phyloP scores from a whole-genome alignment of 106 monocot species.

The Narthecium ossifragum region DNA sequence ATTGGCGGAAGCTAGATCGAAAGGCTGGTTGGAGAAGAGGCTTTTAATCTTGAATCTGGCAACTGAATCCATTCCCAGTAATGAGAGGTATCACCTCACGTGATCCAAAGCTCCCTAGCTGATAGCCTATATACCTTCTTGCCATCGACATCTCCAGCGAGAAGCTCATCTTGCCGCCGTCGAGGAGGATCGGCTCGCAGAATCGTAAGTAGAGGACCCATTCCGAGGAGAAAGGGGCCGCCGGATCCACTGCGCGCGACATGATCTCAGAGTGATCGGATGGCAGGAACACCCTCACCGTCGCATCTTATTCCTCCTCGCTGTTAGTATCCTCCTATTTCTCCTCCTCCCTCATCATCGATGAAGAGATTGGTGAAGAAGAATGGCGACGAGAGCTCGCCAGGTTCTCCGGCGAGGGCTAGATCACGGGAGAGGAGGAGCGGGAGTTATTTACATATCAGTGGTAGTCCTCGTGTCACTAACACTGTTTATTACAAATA shows the following conservation, averaged over 20 bases:
- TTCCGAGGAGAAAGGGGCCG: slow-evolving; percentile 23
- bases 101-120: slow-evolving; percentile 48
- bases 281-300: slow-evolving; percentile 43
- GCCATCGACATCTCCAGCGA: slow-evolving; percentile 53
- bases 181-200: slow-evolving; percentile 41
- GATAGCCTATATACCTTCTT: slow-evolving; percentile 62
- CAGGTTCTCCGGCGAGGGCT: too few relatives aligned
- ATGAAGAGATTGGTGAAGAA: too few relatives aligned
- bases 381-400: too few relatives aligned
- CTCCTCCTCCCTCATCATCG: too few relatives aligned
- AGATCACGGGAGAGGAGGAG: too few relatives aligned
- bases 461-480: too few relatives aligned
- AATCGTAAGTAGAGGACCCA: slow-evolving; percentile 37
- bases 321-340: too few relatives aligned
- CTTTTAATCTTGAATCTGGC: slow-evolving; percentile 53
- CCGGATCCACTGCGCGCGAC: slow-evolving; percentile 18
- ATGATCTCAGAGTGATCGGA: slow-evolving; percentile 23
- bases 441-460: too few relatives aligned
- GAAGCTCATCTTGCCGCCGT: slow-evolving; percentile 50
- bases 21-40: too few relatives aligned
- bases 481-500: too few relatives aligned
- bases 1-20: too few relatives aligned
- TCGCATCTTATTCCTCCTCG: slow-evolving; percentile 31
- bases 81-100: slow-evolving; percentile 40
- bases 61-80: slow-evolving; percentile 50